Percentiles rank a stretch among this genome's conserved stretches.
These are phyloP conservation scores for Floccularia luteovirens DNA, from an alignment of 768 basidiomycete species.

Conservation along the genomic window DNA sequence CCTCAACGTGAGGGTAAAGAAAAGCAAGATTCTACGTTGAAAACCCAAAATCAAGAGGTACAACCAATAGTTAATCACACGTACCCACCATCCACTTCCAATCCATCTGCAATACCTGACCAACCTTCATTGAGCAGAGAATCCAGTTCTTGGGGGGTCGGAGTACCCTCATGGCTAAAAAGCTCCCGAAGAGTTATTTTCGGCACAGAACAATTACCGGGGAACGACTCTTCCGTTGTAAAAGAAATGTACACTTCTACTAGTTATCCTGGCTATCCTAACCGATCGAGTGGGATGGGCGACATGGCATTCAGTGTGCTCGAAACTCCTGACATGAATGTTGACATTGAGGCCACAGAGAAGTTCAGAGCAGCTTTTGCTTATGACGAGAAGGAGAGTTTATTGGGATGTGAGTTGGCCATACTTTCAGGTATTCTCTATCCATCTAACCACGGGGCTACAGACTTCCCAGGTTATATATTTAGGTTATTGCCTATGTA, in stretches of 20 bases:
- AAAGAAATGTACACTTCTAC: constrained; percentile 55
- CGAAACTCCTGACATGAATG: constrained; percentile 57
- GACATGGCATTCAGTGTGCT: constrained; percentile 79
- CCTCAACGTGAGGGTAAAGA: constrained; percentile 15
- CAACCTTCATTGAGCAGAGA: constrained; percentile 40
- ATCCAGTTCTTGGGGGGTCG: constrained; percentile 50
- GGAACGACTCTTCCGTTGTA: constrained; percentile 26
- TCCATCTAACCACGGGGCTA: constrained; percentile 6
- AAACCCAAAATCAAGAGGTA: constrained; percentile 12
- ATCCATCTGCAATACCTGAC: constrained; percentile 39
- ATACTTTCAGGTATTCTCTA: background rate
- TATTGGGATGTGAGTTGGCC: constrained; percentile 75
- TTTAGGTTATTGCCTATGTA: constrained; percentile 85
- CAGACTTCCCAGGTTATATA: constrained; percentile 89
- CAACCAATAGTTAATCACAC: constrained; percentile 46
- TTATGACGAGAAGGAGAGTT: constrained; percentile 77
- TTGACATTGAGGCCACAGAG: constrained; percentile 58
- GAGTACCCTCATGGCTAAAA: constrained; percentile 69
- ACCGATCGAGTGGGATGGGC: constrained; percentile 30
- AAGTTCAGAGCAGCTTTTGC: constrained; percentile 83
- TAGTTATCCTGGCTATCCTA: constrained; percentile 18
- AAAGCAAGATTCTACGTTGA: constrained; percentile 3
- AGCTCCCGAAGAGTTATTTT: constrained; percentile 35
- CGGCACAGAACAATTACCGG: constrained; percentile 18
- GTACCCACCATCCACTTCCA: constrained; percentile 68